Base-by-base conservation (phyloP, 2,329 filamentous ascomycete genomes). In the Hawksworthiomyces lignivorus region DNA sequence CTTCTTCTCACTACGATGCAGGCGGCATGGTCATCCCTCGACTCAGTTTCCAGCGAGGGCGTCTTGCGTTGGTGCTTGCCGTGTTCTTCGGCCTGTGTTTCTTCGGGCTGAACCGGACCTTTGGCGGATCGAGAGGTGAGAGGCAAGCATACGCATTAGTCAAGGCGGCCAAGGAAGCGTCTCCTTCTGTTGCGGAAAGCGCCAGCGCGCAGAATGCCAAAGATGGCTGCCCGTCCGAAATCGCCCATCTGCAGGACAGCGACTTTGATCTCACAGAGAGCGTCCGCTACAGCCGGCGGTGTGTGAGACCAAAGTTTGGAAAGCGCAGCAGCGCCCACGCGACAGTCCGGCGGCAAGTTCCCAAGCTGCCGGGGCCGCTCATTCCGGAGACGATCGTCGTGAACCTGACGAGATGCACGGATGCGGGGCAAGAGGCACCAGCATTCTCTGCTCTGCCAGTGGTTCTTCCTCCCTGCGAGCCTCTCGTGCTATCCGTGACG, bases 401-500 rank as follows among this genome's bases (percentile, higher is more conserved):
- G 15, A 27, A 36, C n/a, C 26, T 22, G 5, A 37, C 34, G 21
- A 27, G 20, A 6, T 2, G 24, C 24, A 12, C 8, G 8, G 24
- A 8, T 8, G 24, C 8, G 8, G 24, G 8, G 24, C 8, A 8
- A 12, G 24, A 26, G 24, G 8, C 7, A 26, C 24, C 8, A 12
- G 8, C 8, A 12, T 12, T 8, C 8, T 12, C 8, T 12, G 24
- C 24, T 2, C 24, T 12, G 8, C 8, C 12, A 8, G 24, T 26
- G 8, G n/a, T 8, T 28, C 46, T 57, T 4, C 52, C 55, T 4
- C 50, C 55, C 3, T 63, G 67, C 48, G 63, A 73, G 11, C 62
- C 68, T 2, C 56, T 80, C 15, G 52, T 59, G 0, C 53, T 80
- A 7, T 52, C 61, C 4, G 71, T 78, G 1, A 67, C 73, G 1